Conservation (phyloP, 2,329 filamentous ascomycete genomes). For the Diaporthe humulicola region DNA sequence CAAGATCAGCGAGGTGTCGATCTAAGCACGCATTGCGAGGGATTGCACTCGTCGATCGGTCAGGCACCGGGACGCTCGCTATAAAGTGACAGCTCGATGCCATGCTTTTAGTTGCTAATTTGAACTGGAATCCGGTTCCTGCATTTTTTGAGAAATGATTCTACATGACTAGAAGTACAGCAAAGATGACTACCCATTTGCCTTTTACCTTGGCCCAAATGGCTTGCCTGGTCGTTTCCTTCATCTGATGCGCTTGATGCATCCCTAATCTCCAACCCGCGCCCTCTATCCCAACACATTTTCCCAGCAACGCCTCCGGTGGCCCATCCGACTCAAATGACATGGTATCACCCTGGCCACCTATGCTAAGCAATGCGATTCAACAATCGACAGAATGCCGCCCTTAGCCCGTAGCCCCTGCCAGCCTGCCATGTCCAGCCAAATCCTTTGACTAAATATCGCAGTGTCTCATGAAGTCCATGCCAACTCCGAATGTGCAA, state of each 20-base stretch:
- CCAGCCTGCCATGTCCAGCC: slow-evolving; percentile 3
- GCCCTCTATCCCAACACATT: slow-evolving; percentile 30
- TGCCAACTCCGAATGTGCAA: slow-evolving; percentile 30
- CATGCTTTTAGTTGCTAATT: background rate
- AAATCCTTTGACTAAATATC: background rate
- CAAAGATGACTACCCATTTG: background rate
- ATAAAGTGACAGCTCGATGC: background rate
- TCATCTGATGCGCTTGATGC: slow-evolving; percentile 14
- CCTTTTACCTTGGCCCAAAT: background rate
- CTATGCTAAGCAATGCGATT: slow-evolving; percentile 31
- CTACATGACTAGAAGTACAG: slow-evolving; percentile 31
- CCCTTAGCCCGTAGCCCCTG: slow-evolving; percentile 12
- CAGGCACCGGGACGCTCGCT: background rate
- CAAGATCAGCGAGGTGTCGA: slow-evolving; percentile 57
- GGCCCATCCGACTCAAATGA: slow-evolving; percentile 24
- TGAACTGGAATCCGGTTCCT: background rate
- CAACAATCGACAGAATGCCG: slow-evolving; percentile 26
- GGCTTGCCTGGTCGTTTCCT: background rate
- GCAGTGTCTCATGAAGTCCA: background rate
- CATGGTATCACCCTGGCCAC: slow-evolving; percentile 16
- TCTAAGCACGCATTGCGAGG: background rate
- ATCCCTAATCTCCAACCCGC: background rate
- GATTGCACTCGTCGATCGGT: background rate
- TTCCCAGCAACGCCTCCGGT: slow-evolving; percentile 35
- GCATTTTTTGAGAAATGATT: background rate